Conservation (phyloP, 352 stramenopile species). For the Globisporangium viniferum region DNA sequence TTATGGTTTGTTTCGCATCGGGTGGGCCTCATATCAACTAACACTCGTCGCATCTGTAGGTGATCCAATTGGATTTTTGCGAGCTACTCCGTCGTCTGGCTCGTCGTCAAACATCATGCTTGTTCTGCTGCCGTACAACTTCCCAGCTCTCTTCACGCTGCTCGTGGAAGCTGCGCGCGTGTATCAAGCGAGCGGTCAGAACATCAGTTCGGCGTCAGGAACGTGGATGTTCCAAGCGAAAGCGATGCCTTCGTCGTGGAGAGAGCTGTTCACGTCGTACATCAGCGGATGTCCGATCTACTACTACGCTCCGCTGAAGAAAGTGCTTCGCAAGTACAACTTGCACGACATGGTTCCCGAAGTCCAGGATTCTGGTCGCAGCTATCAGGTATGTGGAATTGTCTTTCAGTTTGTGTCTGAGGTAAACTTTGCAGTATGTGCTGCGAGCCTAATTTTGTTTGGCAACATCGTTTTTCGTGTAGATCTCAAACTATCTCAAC, state of each 20-base stretch:
- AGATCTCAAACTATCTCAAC: conserved; percentile 75
- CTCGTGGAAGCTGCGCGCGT: conserved; percentile 80
- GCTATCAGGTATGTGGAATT: conserved; percentile 60
- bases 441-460: background rate
- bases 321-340: conserved; percentile 85
- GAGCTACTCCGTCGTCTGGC: conserved; percentile 28
- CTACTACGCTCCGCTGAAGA: conserved; percentile 81
- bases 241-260: conserved; percentile 83
- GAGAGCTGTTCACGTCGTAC: conserved; percentile 80
- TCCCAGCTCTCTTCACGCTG: conserved; percentile 74
- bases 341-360: conserved; percentile 86
- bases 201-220: conserved; percentile 54
- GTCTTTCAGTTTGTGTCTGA: background rate
- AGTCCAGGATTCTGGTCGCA: conserved; percentile 73
- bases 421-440: background rate
- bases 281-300: conserved; percentile 72
- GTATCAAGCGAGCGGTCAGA: conserved; percentile 78
- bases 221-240: conserved; percentile 87
- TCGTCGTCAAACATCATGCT: conserved; percentile 46
- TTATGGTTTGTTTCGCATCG: background rate
- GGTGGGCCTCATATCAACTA: background rate
- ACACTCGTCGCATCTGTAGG: conserved; percentile 23
- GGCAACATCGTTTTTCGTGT: background rate
- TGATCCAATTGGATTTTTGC: conserved; percentile 81
- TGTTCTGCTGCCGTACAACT: conserved; percentile 89